Percentiles rank a stretch among this genome's conserved stretches.
phyloP scores from a whole-genome alignment of 2,329 filamentous ascomycete genomes.

The Aspergillus japonicus region DNA sequence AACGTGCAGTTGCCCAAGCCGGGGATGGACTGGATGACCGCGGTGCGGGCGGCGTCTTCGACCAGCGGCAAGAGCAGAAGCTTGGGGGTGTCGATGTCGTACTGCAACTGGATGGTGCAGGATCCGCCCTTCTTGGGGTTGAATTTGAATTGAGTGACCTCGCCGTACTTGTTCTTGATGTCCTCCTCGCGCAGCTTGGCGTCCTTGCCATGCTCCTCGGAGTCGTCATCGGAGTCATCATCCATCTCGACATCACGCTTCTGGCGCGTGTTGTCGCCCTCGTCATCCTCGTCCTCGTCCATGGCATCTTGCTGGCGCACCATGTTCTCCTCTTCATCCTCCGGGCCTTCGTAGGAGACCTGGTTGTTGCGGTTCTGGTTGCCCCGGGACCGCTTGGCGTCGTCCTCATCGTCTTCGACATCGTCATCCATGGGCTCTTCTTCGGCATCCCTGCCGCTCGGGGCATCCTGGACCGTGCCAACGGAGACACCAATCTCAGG shows the following conservation, averaged over 20 bases:
- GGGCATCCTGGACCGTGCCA: constrained; percentile 55
- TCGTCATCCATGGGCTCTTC: constrained; percentile 66
- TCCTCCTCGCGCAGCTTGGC: constrained; percentile 59
- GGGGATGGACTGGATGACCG: constrained; percentile 82
- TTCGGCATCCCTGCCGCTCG: constrained; percentile 49
- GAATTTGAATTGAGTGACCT: constrained; percentile 76
- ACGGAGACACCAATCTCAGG: constrained; percentile 71
- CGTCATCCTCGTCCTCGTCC: constrained; percentile 57
- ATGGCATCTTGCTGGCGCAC: constrained; percentile 63
- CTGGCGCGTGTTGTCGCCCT: constrained; percentile 40
- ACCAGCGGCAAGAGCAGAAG: constrained; percentile 90
- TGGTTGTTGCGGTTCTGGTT: constrained; percentile 72
- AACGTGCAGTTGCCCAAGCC: constrained; percentile 73
- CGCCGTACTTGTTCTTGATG: constrained; percentile 61
- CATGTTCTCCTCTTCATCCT: constrained; percentile 83
- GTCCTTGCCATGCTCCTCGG: constrained; percentile 36
- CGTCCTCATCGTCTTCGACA: constrained; percentile 76
- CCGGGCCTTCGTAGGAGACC: constrained; percentile 86
- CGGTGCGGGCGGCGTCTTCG: constrained; percentile 72
- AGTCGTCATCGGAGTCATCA: constrained; percentile 38
- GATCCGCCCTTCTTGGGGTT: constrained; percentile 70
- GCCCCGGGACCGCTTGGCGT: constrained; percentile 60
- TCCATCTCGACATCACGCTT: constrained; percentile 39
- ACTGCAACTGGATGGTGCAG: constrained; percentile 81
- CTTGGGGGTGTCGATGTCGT: constrained; percentile 77